A percentile compares a stretch with the other conserved stretches of the same genome.
Conservation (phyloP, 1,139 yeast species). For the Kodamaea sp. region DNA sequence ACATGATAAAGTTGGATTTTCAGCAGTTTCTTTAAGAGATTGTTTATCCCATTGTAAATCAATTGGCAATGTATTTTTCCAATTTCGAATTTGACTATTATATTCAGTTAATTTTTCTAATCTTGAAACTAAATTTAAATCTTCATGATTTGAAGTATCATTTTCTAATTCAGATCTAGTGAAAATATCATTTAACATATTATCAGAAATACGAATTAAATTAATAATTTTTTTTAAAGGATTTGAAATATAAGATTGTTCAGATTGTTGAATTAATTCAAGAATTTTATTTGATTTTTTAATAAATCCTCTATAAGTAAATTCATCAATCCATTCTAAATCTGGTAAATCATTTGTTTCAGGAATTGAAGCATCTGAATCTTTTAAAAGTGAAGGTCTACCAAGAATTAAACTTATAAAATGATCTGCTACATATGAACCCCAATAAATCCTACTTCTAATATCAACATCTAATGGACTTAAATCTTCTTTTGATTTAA, state of each 20-base stretch:
- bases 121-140: slow-evolving; percentile 32
- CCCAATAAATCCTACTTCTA: slow-evolving; percentile 63
- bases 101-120: slow-evolving; percentile 38
- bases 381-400: slow-evolving; percentile 53
- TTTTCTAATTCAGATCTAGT: slow-evolving; percentile 27
- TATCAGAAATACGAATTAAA: slow-evolving; percentile 50
- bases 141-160: slow-evolving; percentile 18
- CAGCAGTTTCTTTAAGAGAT: slow-evolving; percentile 41
- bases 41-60: slow-evolving; percentile 50
- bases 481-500: slow-evolving; percentile 27
- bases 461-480: slow-evolving; percentile 47
- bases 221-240: slow-evolving; percentile 47
- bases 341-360: slow-evolving; percentile 62
- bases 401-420: slow-evolving; percentile 58
- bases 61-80: slow-evolving; percentile 48
- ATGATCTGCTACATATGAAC: slow-evolving; percentile 62
- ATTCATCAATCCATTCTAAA: slow-evolving; percentile 52
- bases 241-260: slow-evolving; percentile 40
- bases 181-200: slow-evolving; percentile 53
- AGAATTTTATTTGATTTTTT: slow-evolving; percentile 11
- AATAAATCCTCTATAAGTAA: slow-evolving; percentile 27
- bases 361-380: slow-evolving; percentile 57
- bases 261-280: slow-evolving; percentile 10
- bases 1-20: slow-evolving; percentile 48
- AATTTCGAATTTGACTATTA: slow-evolving; percentile 47